Evolutionary conservation across 2,329 filamentous ascomycete genomes (phyloP), one percentile per base, ranked within the genome.

Genomic region (Penicillium expansum): DNA sequence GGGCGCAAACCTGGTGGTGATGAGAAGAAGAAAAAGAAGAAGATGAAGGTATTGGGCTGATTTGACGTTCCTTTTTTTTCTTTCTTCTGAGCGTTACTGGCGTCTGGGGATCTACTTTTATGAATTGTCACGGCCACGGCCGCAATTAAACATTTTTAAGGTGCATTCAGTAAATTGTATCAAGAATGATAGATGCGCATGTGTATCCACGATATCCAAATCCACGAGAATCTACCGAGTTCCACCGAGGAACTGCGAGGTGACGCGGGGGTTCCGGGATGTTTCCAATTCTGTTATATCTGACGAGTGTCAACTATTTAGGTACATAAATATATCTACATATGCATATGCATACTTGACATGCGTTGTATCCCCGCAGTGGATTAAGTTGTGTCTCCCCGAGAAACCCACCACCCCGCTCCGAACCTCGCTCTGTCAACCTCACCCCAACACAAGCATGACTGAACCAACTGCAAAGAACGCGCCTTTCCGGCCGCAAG

Each of bases 21-120:
- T 64, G 69, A 73, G 18, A 73, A 71, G 38, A 72, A 72, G 74
- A 90, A 89, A 80, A 90, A 91, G 71, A 80, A 80, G 67, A 78
- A 77, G 64, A 69, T 79, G 76, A 80, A 80, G 62, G 77, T 80
- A 5, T 58, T 80, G 33, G 78, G 78, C 16, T 79, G 61, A 69
- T 55, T 22, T 18, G 7, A 16, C 10, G 11, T 29, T 29, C n/a
- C 29, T 30, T n/a, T 30, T 30, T 30, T 42, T 45, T 35, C 11
- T 9, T 18, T 20, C 22, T 39, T 47, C 35, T 54, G 49, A 57
- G 55, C 55, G 48, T 44, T 45, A 33, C 50, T 13, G 43, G 50
- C 29, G 33, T 47, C 39, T 48, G 14, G 43, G 43, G 42, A 47
- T 42, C 24, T 56, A 44, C 30, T 27, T 27, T 16, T 14, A 45